Evolutionary conservation across 257 asterid genomes (phyloP).

Genomic region (Gynochthodes officinalis): DNA sequence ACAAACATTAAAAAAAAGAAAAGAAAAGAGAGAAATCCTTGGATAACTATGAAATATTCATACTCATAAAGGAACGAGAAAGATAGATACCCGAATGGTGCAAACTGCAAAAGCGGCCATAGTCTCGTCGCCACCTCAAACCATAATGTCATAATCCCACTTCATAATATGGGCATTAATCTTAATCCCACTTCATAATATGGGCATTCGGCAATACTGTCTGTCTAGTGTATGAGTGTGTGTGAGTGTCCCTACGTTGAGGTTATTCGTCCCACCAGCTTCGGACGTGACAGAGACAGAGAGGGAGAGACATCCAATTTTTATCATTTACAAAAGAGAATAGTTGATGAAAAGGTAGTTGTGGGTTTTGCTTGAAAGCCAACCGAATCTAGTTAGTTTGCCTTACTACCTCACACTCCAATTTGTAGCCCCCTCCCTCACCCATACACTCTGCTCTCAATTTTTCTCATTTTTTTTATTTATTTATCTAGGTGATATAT

Average conservation of each 20-base stretch:
- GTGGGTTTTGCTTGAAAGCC: conserved; percentile 69
- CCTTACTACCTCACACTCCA: conserved; percentile 15
- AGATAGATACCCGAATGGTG: conserved; percentile 39
- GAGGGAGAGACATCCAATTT: neutral
- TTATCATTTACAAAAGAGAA: conserved; percentile 1
- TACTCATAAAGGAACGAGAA: neutral
- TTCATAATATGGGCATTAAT: conserved; percentile 26
- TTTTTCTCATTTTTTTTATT: too few relatives aligned
- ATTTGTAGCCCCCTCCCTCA: neutral
- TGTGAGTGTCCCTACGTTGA: conserved; percentile 21
- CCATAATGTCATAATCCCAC: conserved; percentile 20
- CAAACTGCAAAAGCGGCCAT: conserved; percentile 18
- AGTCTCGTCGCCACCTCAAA: conserved; percentile 20
- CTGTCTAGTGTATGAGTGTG: conserved; percentile 16
- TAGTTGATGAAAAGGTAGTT: conserved; percentile 36
- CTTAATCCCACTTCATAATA: too few relatives aligned
- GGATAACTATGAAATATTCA: too few relatives aligned
- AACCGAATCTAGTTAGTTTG: conserved; percentile 49
- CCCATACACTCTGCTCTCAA: neutral
- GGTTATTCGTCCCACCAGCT: conserved; percentile 12
- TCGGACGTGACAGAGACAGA: neutral
- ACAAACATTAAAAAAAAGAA: too few relatives aligned
- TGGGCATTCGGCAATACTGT: too few relatives aligned
- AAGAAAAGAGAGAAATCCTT: too few relatives aligned
- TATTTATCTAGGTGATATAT: too few relatives aligned